phyloP scores from a whole-genome alignment of 345 rosid species.

The Eucalyptus marginata region DNA sequence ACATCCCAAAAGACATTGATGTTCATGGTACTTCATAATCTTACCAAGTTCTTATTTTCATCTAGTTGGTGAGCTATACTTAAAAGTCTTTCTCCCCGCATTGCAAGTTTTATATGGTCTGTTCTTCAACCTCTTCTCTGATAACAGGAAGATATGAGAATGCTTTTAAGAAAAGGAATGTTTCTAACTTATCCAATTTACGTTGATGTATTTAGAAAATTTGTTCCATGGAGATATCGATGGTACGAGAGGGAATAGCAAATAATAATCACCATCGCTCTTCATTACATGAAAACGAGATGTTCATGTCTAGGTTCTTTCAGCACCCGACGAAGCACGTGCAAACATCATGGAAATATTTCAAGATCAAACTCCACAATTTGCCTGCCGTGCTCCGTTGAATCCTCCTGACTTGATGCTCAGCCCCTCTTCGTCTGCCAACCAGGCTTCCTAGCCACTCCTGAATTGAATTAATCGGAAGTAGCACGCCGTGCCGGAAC shows the following conservation, averaged over 20 bases:
- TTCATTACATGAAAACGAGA: not conserved
- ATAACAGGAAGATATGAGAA: too few relatives aligned
- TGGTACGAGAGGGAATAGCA: not conserved
- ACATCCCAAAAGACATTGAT: slow-evolving; percentile 1
- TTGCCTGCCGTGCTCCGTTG: not conserved
- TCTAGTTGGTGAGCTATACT: not conserved
- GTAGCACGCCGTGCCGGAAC: not conserved
- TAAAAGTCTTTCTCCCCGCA: not conserved
- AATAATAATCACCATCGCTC: not conserved
- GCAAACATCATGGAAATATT: not conserved
- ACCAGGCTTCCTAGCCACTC: not conserved
- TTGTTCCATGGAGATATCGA: not conserved
- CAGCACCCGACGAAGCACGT: not conserved
- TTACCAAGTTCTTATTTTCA: not conserved
- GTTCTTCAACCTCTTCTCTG: not conserved
- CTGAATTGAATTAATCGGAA: too few relatives aligned
- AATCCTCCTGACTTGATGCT: not conserved
- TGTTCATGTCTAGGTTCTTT: not conserved
- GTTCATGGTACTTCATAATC: not conserved
- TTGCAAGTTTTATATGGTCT: not conserved
- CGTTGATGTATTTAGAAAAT: not conserved
- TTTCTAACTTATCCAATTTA: too few relatives aligned
- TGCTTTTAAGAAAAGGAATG: too few relatives aligned
- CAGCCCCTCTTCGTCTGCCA: not conserved
- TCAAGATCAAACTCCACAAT: not conserved